Conservation (phyloP, 2,329 filamentous ascomycete species). For the Malbranchea cinnamomea region DNA sequence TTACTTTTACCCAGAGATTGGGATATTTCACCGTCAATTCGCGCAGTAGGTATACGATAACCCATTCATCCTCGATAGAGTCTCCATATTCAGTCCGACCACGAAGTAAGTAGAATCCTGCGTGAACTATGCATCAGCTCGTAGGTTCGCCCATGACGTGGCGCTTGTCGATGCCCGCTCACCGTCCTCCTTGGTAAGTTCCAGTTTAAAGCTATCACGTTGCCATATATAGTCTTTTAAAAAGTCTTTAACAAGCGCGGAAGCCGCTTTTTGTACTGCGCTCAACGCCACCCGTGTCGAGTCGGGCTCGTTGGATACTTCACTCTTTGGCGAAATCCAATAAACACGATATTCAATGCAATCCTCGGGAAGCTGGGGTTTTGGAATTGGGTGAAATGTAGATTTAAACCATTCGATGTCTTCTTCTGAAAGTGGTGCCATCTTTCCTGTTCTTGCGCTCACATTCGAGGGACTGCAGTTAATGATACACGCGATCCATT, state of each 20-base stretch:
- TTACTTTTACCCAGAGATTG: conserved; percentile 66
- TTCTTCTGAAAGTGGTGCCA: conserved; percentile 35
- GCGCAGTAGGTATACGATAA: conserved; percentile 77
- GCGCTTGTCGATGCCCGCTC: too few species aligned
- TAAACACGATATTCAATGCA: conserved; percentile 75
- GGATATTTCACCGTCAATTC: conserved; percentile 61
- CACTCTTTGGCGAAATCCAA: conserved; percentile 44
- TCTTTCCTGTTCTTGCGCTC: too few species aligned
- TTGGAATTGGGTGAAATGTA: conserved; percentile 50
- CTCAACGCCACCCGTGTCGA: conserved; percentile 48
- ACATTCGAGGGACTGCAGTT: too few species aligned
- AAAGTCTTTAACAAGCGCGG: conserved; percentile 46
- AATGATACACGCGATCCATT: conserved; percentile 6
- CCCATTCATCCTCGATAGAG: conserved; percentile 93
- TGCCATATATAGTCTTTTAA: conserved; percentile 94
- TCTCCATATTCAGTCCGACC: conserved; percentile 82
- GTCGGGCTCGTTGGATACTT: conserved; percentile 36
- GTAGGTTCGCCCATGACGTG: conserved; percentile 5
- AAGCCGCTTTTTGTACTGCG: conserved; percentile 52
- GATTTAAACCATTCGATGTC: conserved; percentile 52
- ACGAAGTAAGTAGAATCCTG: conserved; percentile 45
- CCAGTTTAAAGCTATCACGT: conserved; percentile 61
- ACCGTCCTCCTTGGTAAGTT: conserved; percentile 47
- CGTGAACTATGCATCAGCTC: conserved; percentile 10
- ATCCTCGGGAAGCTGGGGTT: conserved; percentile 57